These are phyloP conservation scores for Pestalotiopsis sp. DNA, from an alignment of 2,329 filamentous ascomycete genomes.

Conservation along the genomic window DNA sequence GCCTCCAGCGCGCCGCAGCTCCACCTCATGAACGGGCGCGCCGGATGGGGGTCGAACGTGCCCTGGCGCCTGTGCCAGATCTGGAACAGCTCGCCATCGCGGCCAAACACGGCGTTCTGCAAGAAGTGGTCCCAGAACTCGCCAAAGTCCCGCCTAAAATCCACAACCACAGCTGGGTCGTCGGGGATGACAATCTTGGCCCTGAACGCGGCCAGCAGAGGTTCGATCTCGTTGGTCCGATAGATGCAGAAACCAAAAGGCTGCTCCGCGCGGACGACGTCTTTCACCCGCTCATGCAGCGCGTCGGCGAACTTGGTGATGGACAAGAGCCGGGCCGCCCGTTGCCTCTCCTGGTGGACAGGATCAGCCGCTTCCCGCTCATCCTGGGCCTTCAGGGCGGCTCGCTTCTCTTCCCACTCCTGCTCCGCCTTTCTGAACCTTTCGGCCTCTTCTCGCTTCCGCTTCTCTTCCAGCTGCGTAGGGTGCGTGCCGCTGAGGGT, in stretches of 20 bases:
- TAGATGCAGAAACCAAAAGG: background rate
- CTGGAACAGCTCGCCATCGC: background rate
- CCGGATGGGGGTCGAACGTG: background rate
- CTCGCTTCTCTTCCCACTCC: background rate
- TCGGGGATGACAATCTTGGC: background rate
- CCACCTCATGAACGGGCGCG: background rate
- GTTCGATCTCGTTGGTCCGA: background rate
- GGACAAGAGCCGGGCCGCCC: background rate
- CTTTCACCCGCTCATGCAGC: background rate
- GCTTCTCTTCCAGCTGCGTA: background rate
- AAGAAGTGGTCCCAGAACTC: background rate
- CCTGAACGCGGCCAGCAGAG: background rate
- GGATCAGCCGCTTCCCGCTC: background rate
- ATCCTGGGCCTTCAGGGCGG: background rate
- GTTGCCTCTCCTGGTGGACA: background rate
- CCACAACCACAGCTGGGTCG: background rate
- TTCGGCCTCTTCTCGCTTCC: background rate
- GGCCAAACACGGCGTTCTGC: background rate
- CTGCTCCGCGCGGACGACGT: background rate
- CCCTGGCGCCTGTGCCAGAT: background rate
- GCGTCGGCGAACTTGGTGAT: background rate
- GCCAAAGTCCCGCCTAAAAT: background rate
- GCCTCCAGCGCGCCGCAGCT: background rate
- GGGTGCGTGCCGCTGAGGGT: background rate
- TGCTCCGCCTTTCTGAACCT: background rate